These are phyloP conservation scores for Leccinum fallax DNA, from an alignment of 1,284 basidiomycete species.

Conservation along the genomic window DNA sequence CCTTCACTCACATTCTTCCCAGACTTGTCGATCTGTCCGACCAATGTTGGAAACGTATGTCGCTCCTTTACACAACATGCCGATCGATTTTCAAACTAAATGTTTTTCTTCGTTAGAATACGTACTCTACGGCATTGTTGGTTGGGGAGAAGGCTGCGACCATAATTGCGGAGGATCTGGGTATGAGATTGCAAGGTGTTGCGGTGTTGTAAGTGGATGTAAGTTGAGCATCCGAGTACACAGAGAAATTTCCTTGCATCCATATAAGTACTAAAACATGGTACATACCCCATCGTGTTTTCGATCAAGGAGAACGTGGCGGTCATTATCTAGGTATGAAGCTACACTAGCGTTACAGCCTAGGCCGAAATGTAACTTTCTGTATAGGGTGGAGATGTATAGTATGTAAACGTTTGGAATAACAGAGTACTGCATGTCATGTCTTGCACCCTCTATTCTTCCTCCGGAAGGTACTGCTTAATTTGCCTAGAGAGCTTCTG, in stretches of 20 bases:
- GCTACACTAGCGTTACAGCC: neutral
- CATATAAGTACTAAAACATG: slow-evolving; percentile 1
- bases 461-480: slow-evolving; percentile 33
- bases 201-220: neutral
- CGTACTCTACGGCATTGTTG: slow-evolving; percentile 33
- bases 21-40: slow-evolving; percentile 37
- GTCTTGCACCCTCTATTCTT: neutral
- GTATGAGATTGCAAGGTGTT: neutral
- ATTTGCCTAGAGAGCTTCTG: slow-evolving; percentile 34
- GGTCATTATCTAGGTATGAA: slow-evolving; percentile 18
- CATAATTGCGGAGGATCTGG: slow-evolving; percentile 32
- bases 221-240: neutral
- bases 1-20: too few species aligned
- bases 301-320: slow-evolving; percentile 35
- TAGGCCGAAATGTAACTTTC: neutral
- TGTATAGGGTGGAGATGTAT: neutral
- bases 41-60: slow-evolving; percentile 35
- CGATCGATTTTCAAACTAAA: neutral
- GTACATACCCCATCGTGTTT: slow-evolving; percentile 33
- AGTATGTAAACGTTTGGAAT: neutral
- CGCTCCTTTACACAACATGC: neutral
- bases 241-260: too few species aligned
- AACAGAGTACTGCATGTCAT: neutral
- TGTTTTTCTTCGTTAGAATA: slow-evolving; percentile 23
- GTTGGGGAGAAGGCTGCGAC: slow-evolving; percentile 37